These are phyloP conservation scores for Penicillium macrosclerotiorum DNA, from an alignment of 495 filamentous ascomycete species.

Conservation along the genomic window DNA sequence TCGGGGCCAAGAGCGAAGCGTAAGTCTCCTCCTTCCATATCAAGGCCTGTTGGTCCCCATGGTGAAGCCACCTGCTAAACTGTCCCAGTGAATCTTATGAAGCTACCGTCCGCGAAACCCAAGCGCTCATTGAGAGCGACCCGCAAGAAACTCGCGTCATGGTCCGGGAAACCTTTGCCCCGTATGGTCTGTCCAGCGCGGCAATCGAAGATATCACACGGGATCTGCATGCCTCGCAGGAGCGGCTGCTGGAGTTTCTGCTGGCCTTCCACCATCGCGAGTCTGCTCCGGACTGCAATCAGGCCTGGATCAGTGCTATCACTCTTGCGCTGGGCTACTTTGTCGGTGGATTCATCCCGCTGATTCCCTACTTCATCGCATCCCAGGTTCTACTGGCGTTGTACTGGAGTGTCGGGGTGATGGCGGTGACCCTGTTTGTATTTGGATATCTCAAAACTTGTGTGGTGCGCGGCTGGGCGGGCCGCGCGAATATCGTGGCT, in stretches of 20 bases:
- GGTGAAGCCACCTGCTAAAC: not conserved
- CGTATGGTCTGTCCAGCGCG: constrained; percentile 45
- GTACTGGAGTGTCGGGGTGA: constrained; percentile 65
- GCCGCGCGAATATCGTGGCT: constrained; percentile 38
- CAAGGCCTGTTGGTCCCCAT: not conserved
- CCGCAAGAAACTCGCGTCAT: constrained; percentile 39
- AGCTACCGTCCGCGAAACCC: constrained; percentile 44
- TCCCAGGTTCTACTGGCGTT: constrained; percentile 56
- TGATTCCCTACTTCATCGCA: constrained; percentile 72
- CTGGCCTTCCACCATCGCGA: constrained; percentile 55
- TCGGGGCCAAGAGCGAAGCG: constrained; percentile 69
- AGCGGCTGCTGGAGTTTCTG: constrained; percentile 54
- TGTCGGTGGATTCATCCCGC: constrained; percentile 67
- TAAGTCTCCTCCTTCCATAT: constrained; percentile 37
- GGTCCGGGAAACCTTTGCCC: constrained; percentile 49
- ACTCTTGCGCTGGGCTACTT: constrained; percentile 72
- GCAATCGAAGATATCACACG: constrained; percentile 43
- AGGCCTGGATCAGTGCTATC: constrained; percentile 56
- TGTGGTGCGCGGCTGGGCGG: constrained; percentile 41
- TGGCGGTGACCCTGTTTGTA: constrained; percentile 62
- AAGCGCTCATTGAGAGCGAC: constrained; percentile 36
- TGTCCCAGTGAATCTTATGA: constrained; percentile 46
- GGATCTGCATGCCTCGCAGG: constrained; percentile 44
- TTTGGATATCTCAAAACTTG: constrained; percentile 74
- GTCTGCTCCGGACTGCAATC: constrained; percentile 47